Evolutionary conservation across 768 basidiomycete species (phyloP), one percentile per base, ranked within the genome.

Genomic region (Rubroboletus satanas): DNA sequence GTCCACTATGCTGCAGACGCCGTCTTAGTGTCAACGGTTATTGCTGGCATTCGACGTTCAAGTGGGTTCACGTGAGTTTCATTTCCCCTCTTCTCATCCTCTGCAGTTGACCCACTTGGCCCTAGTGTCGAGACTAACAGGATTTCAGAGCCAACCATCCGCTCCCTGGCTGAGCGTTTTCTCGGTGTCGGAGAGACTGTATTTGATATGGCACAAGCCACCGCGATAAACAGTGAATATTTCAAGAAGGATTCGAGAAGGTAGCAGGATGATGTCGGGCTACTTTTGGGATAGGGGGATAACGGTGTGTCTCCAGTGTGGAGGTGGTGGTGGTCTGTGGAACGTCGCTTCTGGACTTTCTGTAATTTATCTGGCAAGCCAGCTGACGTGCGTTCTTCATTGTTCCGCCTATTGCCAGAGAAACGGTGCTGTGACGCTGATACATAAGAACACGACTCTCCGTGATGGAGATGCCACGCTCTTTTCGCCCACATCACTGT

Each of bases 41-140:
- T 95, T 38, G 96, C 96, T 37, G 96, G 96, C 31, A 86, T 98
- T 56, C 85, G 86, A 69, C 84, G 91, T 55, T 87, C 93, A 17
- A 95, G 88, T 56, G 95, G 95, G 35, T 93, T 93, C 74, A 73
- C 81, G 95, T 97, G 67, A 72, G 93, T 86, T 49, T 45, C 60
- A 38, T 50, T 57, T 45, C 45, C 43, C 23, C 10, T 41, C 39
- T 39, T 32, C 45, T 39, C 45, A n/a, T 32, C 49, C 43, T 29
- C 42, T 45, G 7, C 32, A 18, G 17, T 46, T 44, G 54, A 54
- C 39, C 36, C 17, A 45, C 29, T 36, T n/a, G 46, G 56, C 45
- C 45, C 35, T 57, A 93, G 93, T 29, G 79, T 86, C 26, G 76
- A 92, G 62, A 82, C 88, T 17, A 74, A 78, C 42, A 63, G 72